Conservation (phyloP, 2,329 filamentous ascomycete genomes). For the Pyrenochaeta sp. region DNA sequence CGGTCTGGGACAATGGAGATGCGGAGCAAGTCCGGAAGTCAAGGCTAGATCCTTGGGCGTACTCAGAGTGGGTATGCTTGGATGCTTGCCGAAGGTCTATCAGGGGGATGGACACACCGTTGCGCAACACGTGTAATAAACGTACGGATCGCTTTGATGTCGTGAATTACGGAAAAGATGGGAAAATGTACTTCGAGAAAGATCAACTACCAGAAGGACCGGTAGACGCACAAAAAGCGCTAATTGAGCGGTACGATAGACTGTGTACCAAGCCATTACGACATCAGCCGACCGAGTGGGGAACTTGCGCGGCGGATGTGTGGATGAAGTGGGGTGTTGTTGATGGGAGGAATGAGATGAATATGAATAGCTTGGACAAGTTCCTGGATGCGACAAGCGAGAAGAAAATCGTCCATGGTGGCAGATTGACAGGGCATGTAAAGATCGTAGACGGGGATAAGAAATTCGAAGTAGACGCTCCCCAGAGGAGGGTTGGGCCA, state of each 20-base stretch:
- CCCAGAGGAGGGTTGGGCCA: conserved; percentile 10
- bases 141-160: conserved; percentile 20
- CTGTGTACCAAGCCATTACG: conserved; percentile 2
- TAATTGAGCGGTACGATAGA: conserved; percentile 9
- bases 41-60: conserved; percentile 12
- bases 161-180: conserved; percentile 12
- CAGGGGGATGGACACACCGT: not conserved
- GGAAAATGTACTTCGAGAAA: conserved; percentile 13
- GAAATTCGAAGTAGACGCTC: not conserved
- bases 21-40: conserved; percentile 3
- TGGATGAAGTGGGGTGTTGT: conserved; percentile 27
- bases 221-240: not conserved
- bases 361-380: conserved; percentile 11
- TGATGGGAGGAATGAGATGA: conserved; percentile 12
- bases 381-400: conserved; percentile 15
- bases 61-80: conserved; percentile 11
- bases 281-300: conserved; percentile 3
- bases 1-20: conserved; percentile 18
- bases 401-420: conserved; percentile 5
- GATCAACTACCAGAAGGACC: conserved; percentile 12
- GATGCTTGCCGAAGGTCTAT: conserved; percentile 5
- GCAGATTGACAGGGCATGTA: not conserved
- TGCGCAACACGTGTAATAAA: conserved; percentile 3
- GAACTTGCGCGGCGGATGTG: conserved; percentile 18
- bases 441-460: not conserved